Percentiles rank a stretch among this genome's conserved stretches.
Conservation (phyloP, 345 rosid genomes). For the Heritiera fomes region DNA sequence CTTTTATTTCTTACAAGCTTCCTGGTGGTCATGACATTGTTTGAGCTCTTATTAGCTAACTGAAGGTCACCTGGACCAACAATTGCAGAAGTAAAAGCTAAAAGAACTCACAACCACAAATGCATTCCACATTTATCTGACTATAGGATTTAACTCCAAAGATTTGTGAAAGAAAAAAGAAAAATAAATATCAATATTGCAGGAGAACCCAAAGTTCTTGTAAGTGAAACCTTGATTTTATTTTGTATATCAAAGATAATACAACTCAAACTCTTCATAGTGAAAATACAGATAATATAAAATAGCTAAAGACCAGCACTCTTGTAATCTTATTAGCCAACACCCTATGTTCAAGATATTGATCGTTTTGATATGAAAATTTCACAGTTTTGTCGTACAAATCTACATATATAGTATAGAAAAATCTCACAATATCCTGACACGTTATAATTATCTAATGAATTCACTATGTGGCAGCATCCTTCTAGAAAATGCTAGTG, state of each 20-base stretch:
- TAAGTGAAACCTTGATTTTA: not conserved
- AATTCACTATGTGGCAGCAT: too few relatives aligned
- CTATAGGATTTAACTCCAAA: not conserved
- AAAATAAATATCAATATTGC: not conserved
- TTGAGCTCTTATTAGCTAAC: not conserved
- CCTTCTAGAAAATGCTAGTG: too few relatives aligned
- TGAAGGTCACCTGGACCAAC: not conserved
- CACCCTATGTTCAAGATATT: too few relatives aligned
- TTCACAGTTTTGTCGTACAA: too few relatives aligned
- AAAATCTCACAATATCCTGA: too few relatives aligned
- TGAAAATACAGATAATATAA: not conserved
- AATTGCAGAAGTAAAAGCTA: not conserved
- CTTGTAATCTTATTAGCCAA: not conserved
- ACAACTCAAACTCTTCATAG: slow-evolving; percentile 9
- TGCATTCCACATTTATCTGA: slow-evolving; percentile 2
- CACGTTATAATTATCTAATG: too few relatives aligned
- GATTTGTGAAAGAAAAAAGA: too few relatives aligned
- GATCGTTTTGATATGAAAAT: too few relatives aligned
- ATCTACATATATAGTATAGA: too few relatives aligned
- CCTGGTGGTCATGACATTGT: not conserved
- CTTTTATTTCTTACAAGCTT: not conserved
- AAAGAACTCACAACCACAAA: too few relatives aligned
- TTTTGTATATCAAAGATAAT: not conserved
- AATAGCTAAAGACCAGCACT: not conserved
- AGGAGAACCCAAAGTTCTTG: slow-evolving; percentile 10